A percentile compares a stretch with the other conserved stretches of the same genome.
Conservation (phyloP, 176 grass and related monocot species). For the Puya raimondii region DNA sequence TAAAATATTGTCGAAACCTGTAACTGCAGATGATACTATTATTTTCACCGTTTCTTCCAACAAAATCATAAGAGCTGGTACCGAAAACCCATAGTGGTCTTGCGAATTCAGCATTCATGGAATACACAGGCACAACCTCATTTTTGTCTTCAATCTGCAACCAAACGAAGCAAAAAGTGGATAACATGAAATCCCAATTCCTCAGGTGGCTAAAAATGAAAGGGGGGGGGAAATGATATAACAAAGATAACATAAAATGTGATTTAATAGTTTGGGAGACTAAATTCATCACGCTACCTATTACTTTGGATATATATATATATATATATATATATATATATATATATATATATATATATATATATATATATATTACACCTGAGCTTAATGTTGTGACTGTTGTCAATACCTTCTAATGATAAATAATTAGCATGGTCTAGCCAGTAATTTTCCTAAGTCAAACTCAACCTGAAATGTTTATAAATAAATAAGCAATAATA, state of each 20-base stretch:
- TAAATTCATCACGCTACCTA: too few relatives aligned
- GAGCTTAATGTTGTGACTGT: background rate
- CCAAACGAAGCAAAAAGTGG: constrained; percentile 1
- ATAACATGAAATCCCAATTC: background rate
- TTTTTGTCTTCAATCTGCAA: constrained; percentile 66
- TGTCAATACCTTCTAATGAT: background rate
- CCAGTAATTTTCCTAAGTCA: background rate
- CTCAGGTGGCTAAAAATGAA: background rate
- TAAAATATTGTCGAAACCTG: constrained; percentile 48
- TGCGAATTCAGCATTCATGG: constrained; percentile 82
- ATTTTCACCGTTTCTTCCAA: constrained; percentile 36
- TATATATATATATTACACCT: background rate
- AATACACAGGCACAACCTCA: constrained; percentile 55
- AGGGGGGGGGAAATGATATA: too few relatives aligned
- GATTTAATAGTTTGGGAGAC: too few relatives aligned
- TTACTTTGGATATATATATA: too few relatives aligned
- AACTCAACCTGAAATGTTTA: background rate
- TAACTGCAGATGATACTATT: constrained; percentile 67
- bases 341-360: background rate
- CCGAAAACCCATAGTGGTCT: constrained; percentile 84
- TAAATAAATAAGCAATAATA: background rate
- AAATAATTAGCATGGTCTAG: background rate
- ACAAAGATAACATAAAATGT: too few relatives aligned
- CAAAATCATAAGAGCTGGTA: constrained; percentile 83
- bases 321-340: background rate